Evolutionary conservation across 129 eudicot species (phyloP).

Genomic region (Tagetes erecta): DNA sequence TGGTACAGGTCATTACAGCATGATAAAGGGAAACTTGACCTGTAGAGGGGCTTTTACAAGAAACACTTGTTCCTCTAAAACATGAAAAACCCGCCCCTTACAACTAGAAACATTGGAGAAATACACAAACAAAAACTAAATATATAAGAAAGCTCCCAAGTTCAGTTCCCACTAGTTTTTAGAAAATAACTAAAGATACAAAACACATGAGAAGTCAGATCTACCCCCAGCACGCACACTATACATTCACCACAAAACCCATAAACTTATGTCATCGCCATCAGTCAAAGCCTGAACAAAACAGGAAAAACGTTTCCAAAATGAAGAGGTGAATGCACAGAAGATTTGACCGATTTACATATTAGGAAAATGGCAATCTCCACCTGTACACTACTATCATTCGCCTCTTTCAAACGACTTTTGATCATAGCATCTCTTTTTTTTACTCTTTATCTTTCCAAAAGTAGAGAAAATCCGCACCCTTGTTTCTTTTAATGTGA

Average conservation of each 20-base stretch:
- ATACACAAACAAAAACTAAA: slow-evolving; percentile 19
- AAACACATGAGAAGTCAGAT: slow-evolving; percentile 35
- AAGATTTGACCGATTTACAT: slow-evolving; percentile 32
- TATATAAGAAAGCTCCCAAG: not conserved
- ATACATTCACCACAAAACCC: slow-evolving; percentile 39
- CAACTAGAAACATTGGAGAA: slow-evolving; percentile 24
- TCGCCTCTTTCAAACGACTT: slow-evolving; percentile 33
- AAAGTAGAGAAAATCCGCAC: slow-evolving; percentile 52
- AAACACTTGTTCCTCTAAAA: slow-evolving; percentile 33
- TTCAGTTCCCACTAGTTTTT: slow-evolving; percentile 22
- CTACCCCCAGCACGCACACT: slow-evolving; percentile 27
- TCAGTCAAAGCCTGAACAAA: slow-evolving; percentile 5
- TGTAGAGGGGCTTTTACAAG: slow-evolving; percentile 27
- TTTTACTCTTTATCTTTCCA: slow-evolving; percentile 20
- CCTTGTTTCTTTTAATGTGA: slow-evolving; percentile 24
- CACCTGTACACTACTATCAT: slow-evolving; percentile 33
- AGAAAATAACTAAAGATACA: slow-evolving; percentile 23
- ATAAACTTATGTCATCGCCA: slow-evolving; percentile 29
- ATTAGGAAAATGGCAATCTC: slow-evolving; percentile 32
- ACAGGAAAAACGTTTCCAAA: slow-evolving; percentile 30
- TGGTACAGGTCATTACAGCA: slow-evolving; percentile 31
- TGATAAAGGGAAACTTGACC: not conserved
- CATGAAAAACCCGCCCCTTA: slow-evolving; percentile 34
- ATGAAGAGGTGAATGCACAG: slow-evolving; percentile 29
- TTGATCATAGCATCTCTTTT: slow-evolving; percentile 23